Base-by-base conservation (phyloP, 345 rosid species). In the Heritiera fomes region DNA sequence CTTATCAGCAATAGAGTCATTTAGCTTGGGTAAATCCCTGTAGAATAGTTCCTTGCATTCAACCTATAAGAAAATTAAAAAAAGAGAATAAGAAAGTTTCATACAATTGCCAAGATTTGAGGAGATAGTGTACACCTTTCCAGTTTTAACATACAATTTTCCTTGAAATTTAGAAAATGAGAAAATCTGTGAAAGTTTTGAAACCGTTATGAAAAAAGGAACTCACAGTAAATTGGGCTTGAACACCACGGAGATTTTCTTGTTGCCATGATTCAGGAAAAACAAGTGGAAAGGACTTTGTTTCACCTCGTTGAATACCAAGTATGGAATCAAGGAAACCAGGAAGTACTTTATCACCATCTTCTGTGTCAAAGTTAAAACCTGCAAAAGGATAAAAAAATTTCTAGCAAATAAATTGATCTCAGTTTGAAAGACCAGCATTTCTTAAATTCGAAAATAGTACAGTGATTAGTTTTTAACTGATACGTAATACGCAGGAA, bases 201-300 rank as follows among this genome's bases (percentile, higher is more conserved):
- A 40, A 65, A 65, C 47, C 47, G 6, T 17, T 7, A 52, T 0
- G n/a, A 55, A 75, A 73, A 68, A 63, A 40, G 75, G 53, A 86
- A 82, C 98, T 90, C 88, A 95, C 99, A 58, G 93, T 89, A 84
- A 95, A 95, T 80, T 90, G 92, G 79, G 99, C 94, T 72, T 85
- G 85, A 80, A 93, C 93, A 78, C 97, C 94, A 9, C 90, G 92
- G 0, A 92, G 98, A 84, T 83, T 79, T 84, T 91, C 98, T 87
- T 95, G 97, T 60, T 82, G 89, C 99, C 99, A 93, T 73, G 97
- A 83, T 71, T 93, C 97, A 49, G 97, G 98, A 83, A 95, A 93
- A 61, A 84, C 81, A 71, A 92, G 94, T 2, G 92, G 86, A 81
- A 95, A 95, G 77, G 96, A 91, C 84, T 85, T 93, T 32, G 90